phyloP scores from a whole-genome alignment of 2,329 filamentous ascomycete genomes.

The Trichoderma lentiforme region DNA sequence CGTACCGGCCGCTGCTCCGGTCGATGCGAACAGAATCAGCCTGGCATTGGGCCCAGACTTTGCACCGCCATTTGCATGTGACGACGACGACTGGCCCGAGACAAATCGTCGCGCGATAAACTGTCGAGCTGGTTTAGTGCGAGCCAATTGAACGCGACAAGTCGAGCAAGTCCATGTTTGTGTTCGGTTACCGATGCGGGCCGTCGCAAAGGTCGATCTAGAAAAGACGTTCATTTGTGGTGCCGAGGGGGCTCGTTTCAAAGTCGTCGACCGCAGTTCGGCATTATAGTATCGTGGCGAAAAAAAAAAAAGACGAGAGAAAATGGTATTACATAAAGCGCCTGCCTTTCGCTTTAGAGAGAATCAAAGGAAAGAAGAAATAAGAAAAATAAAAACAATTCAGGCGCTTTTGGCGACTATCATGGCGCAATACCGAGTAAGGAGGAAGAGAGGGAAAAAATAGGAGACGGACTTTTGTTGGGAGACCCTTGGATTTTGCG shows the following conservation, averaged over 20 bases:
- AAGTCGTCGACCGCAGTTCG: conserved; percentile 12
- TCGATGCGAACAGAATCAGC: conserved; percentile 47
- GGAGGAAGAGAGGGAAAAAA: not conserved
- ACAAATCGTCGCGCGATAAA: conserved; percentile 30
- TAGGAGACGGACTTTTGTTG: conserved; percentile 12
- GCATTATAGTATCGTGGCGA: conserved; percentile 17
- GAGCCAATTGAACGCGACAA: conserved; percentile 42
- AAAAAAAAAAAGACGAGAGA: not conserved
- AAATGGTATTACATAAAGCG: conserved; percentile 5
- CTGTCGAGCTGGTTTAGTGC: conserved; percentile 29
- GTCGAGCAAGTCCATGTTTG: conserved; percentile 46
- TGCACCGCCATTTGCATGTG: conserved; percentile 23
- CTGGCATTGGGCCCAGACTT: conserved; percentile 27
- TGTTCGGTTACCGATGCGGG: conserved; percentile 37
- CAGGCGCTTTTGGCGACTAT: not conserved
- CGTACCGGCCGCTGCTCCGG: conserved; percentile 48
- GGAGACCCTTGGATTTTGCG: conserved; percentile 12
- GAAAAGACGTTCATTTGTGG: conserved; percentile 42
- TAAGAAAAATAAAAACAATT: not conserved
- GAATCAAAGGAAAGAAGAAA: conserved; percentile 1
- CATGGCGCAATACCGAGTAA: not conserved
- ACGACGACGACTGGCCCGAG: conserved; percentile 27
- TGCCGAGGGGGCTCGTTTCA: conserved; percentile 14
- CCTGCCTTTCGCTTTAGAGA: conserved; percentile 4
- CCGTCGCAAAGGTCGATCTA: conserved; percentile 37